Evolutionary conservation across 2,329 filamentous ascomycete genomes (phyloP).

Genomic region (Neoascochyta sp.): DNA sequence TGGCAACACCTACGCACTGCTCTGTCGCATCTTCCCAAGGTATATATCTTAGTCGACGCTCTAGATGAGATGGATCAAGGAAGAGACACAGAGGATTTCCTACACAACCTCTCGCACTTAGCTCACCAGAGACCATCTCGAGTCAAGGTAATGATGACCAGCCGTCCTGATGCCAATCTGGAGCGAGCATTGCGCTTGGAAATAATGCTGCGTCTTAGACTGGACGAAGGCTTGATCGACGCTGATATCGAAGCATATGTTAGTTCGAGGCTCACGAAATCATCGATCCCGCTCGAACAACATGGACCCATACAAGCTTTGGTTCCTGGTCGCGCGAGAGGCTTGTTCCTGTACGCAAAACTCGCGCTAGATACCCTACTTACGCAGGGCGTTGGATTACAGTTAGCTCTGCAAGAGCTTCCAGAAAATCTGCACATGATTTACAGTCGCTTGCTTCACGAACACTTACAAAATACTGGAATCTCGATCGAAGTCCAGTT

Average conservation of each 20-base stretch:
- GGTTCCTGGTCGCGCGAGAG: conserved; percentile 39
- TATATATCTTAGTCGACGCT: conserved; percentile 44
- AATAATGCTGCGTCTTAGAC: conserved; percentile 31
- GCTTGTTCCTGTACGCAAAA: conserved; percentile 46
- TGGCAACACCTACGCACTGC: conserved; percentile 1
- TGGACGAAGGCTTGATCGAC: conserved; percentile 40
- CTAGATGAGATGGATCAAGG: conserved; percentile 48
- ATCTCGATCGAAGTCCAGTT: conserved; percentile 32
- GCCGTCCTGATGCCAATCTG: conserved; percentile 37
- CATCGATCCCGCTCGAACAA: conserved; percentile 2
- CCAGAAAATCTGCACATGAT: conserved; percentile 40
- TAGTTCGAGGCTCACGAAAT: conserved; percentile 14
- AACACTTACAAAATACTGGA: conserved; percentile 36
- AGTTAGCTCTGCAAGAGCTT: conserved; percentile 29
- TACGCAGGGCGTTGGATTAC: conserved; percentile 20
- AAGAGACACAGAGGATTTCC: conserved; percentile 28
- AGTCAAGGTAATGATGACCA: conserved; percentile 46
- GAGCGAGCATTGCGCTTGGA: conserved; percentile 30
- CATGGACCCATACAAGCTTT: conserved; percentile 10
- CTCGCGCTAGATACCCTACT: conserved; percentile 42
- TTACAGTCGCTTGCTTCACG: conserved; percentile 39
- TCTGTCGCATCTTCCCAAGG: conserved; percentile 8
- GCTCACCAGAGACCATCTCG: conserved; percentile 26
- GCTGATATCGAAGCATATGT: conserved; percentile 43
- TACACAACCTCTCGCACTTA: conserved; percentile 34